Evolutionary conservation across 176 grass and related monocot species (phyloP), one percentile per base, ranked within the genome.

Genomic region (Cymbopogon citratus): DNA sequence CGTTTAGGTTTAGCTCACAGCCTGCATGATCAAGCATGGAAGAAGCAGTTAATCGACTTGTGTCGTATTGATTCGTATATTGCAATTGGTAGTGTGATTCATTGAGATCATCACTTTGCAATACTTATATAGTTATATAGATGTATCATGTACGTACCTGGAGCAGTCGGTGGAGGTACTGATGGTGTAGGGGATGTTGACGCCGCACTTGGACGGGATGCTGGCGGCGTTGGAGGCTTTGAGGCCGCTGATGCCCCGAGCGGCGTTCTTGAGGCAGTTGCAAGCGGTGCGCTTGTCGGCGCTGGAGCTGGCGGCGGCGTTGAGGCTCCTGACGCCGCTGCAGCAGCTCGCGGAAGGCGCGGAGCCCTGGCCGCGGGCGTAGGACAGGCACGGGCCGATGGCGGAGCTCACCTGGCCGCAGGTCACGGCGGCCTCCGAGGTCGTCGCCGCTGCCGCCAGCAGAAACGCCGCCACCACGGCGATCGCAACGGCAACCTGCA

Each of bases 191-290:
- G 88, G 85, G 51, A 90, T n/a, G 60, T 15, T 80, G 61, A 93
- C 85, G 33, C 82, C 82, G 62, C 91, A 93, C 91, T 68, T 85
- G 85, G 81, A 27, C 8, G 91, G 85, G 82, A 93, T 85, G 43
- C 66, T 60, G 9, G 82, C 38, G 29, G 78, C 81, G 57, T 79
- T 86, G 25, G n/a, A 52, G 24, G 68, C 1, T 5, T 88, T 90
- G 69, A 93, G 35, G 12, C 78, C 73, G 39, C 28, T 43, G 25
- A 78, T 33, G 3, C 57, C 1, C 0, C 1, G 0, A 6, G 88
- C 91, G 21, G 49, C 26, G 24, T 0, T 6, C 56, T 92, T 93
- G 49, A 93, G 78, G 78, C 91, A 93, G 49, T 19, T 66, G 78
- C 91, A 88, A 13, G 85, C 82, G 12, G 78, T 0, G 38, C 63